Evolutionary conservation across 257 asterid genomes (phyloP).

Genomic region (Solanum gracilifrons): DNA sequence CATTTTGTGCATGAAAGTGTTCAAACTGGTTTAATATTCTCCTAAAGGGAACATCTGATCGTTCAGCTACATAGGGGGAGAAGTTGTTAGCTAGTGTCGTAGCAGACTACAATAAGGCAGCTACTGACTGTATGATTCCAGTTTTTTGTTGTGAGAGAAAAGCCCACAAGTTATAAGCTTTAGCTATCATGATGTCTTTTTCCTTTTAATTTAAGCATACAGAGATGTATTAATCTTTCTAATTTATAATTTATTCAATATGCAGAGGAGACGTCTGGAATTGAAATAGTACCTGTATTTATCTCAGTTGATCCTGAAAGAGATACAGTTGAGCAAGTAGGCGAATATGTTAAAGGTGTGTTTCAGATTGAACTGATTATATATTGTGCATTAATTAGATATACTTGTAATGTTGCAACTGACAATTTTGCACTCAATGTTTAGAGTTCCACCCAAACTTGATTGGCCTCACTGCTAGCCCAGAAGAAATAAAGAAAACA

Average conservation of each 20-base stretch:
- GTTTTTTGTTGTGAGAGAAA: background rate
- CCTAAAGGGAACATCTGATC: background rate
- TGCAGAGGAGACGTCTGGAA: conserved; percentile 66
- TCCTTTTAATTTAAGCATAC: background rate
- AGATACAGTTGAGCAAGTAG: conserved; percentile 82
- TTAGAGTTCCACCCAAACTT: conserved; percentile 88
- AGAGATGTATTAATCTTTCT: background rate
- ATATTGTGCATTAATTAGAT: background rate
- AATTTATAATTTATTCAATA: background rate
- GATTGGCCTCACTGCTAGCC: conserved; percentile 74
- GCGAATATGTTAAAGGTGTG: conserved; percentile 80
- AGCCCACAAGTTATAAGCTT: background rate
- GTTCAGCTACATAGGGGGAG: background rate
- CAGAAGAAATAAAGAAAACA: conserved; percentile 63
- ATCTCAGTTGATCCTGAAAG: conserved; percentile 96
- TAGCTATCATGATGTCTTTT: background rate
- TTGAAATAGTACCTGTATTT: conserved; percentile 76
- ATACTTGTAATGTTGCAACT: background rate
- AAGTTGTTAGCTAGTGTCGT: background rate
- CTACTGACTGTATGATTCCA: background rate
- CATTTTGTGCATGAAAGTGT: background rate
- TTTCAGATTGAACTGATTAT: background rate
- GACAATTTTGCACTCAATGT: background rate
- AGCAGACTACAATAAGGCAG: background rate
- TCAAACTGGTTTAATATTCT: background rate